Evolutionary conservation across 768 basidiomycete genomes (phyloP).

Genomic region (Auricularia cornea): DNA sequence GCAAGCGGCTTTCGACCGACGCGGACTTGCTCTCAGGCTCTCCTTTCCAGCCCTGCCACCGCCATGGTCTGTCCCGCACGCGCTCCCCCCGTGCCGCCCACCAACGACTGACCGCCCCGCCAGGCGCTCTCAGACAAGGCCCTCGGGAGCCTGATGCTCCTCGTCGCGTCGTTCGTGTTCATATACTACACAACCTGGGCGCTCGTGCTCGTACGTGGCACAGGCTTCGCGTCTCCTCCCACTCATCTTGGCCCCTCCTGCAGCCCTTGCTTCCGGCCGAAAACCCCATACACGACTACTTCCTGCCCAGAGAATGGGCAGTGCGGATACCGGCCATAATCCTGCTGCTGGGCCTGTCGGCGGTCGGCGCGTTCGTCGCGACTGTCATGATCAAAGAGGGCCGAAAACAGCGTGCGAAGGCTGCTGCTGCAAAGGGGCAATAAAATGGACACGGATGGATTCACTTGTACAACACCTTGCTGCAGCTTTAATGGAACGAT

Average conservation of each 20-base stretch:
- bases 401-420: slow-evolving; percentile 53
- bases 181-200: slow-evolving; percentile 91
- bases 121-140: slow-evolving; percentile 77
- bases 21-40: background rate
- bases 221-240: slow-evolving; percentile 8
- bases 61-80: slow-evolving; percentile 6
- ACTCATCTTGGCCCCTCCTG: slow-evolving; percentile 23
- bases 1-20: no score
- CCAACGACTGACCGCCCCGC: slow-evolving; percentile 3
- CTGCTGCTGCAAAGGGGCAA: slow-evolving; percentile 31
- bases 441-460: background rate
- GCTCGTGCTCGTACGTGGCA: slow-evolving; percentile 60
- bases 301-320: slow-evolving; percentile 90
- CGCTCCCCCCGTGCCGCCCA: background rate
- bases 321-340: slow-evolving; percentile 78
- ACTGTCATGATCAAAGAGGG: slow-evolving; percentile 69
- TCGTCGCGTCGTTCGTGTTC: slow-evolving; percentile 68
- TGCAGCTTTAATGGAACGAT: no score
- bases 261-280: slow-evolving; percentile 72
- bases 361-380: slow-evolving; percentile 74
- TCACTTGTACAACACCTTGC: no score
- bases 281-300: slow-evolving; percentile 66
- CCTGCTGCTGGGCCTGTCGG: slow-evolving; percentile 71
- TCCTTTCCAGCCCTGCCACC: background rate
- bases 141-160: slow-evolving; percentile 72